Evolutionary conservation across 164 flowering plant species (phyloP).

Genomic region (Magnolia sinica): DNA sequence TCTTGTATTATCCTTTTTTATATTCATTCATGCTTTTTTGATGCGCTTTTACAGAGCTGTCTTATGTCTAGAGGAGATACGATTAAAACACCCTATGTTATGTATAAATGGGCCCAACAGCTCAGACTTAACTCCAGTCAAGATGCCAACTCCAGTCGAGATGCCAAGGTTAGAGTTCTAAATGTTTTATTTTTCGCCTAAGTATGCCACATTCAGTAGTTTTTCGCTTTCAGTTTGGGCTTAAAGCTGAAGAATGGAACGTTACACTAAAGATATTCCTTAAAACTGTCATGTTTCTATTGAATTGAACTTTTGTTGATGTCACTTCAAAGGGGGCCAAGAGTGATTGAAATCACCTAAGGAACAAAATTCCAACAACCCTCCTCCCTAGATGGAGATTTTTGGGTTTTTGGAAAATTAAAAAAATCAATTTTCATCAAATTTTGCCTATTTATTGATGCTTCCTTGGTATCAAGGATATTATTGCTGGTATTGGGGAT

Average conservation of each 20-base stretch:
- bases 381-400: too few relatives aligned
- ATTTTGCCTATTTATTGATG: too few relatives aligned
- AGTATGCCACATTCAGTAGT: background rate
- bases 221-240: background rate
- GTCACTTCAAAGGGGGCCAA: background rate
- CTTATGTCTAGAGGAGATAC: background rate
- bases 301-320: background rate
- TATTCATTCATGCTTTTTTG: background rate
- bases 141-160: conserved; percentile 16
- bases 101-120: conserved; percentile 92
- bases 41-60: conserved; percentile 34
- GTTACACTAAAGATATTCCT: background rate
- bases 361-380: too few relatives aligned
- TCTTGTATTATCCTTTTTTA: background rate
- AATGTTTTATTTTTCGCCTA: background rate
- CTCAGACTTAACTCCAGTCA: conserved; percentile 62
- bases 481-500: too few relatives aligned
- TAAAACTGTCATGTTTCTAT: background rate
- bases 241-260: too few relatives aligned
- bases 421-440: too few relatives aligned
- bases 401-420: too few relatives aligned
- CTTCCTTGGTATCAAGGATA: too few relatives aligned
- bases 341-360: too few relatives aligned
- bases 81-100: conserved; percentile 68
- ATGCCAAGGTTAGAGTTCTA: conserved; percentile 58